These are phyloP conservation scores for Acaromyces ingoldii DNA, from an alignment of 1,284 basidiomycete species.

Conservation along the genomic window DNA sequence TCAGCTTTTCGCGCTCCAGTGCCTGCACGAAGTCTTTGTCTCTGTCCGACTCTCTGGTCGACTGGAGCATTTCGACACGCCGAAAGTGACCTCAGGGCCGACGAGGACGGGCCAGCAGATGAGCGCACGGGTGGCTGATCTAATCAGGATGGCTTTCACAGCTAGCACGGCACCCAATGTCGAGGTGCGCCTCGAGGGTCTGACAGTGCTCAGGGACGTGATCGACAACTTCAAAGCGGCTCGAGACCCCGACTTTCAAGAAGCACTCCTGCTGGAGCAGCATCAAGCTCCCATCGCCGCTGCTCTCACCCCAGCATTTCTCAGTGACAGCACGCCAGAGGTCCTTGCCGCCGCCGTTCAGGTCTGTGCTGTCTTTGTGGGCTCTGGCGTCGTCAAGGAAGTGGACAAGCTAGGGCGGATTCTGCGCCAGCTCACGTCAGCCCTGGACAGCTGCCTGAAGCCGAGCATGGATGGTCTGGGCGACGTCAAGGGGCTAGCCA, in stretches of 20 bases:
- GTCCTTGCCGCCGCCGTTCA: conserved; percentile 86
- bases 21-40: conserved; percentile 80
- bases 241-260: conserved; percentile 88
- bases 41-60: conserved; percentile 67
- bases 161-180: conserved; percentile 92
- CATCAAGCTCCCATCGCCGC: conserved; percentile 97
- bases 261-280: conserved; percentile 87
- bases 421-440: conserved; percentile 70
- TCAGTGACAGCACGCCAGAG: conserved; percentile 88
- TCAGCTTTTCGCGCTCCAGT: conserved; percentile 87
- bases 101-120: conserved; percentile 56
- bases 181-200: conserved; percentile 87
- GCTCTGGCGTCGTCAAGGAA: conserved; percentile 90
- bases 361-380: conserved; percentile 91
- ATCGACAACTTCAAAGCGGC: conserved; percentile 83
- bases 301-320: conserved; percentile 94
- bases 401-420: conserved; percentile 87
- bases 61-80: conserved; percentile 54
- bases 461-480: conserved; percentile 78
- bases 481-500: conserved; percentile 77
- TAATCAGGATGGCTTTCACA: conserved; percentile 96
- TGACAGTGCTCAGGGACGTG: conserved; percentile 83
- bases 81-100: conserved; percentile 56
- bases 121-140: conserved; percentile 76
- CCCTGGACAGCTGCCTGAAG: conserved; percentile 68